Base-by-base conservation (phyloP, 2,329 filamentous ascomycete genomes). In the Pestalotiopsis sp. region DNA sequence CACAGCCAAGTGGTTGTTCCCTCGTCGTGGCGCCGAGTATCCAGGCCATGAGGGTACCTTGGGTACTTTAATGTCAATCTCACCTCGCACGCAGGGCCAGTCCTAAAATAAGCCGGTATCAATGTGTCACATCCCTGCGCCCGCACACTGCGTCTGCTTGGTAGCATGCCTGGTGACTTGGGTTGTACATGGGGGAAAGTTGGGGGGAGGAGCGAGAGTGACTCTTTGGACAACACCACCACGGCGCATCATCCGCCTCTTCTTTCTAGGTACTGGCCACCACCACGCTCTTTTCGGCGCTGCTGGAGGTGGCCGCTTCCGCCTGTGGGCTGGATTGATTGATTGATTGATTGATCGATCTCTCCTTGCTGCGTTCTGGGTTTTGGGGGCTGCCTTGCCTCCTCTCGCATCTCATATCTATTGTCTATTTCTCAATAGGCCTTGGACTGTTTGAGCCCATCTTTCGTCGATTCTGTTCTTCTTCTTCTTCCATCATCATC, bases 81-180 rank as follows among this genome's bases (percentile, higher is more conserved):
- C 20, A 56, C 39, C 27, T 63, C 31, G 27, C 66, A 67, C 66
- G 59, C 66, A 67, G 66, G 66, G 45, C 58, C 65, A 20, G 57
- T 57, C 67, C 67, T 38, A 66, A 69, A 66, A 69, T 69, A 66
- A 66, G 57, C 61, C 67, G 57, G 60, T 36, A 52, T 61, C 41
- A 65, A 45, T 27, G 62, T 52, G 61, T 56, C 63, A 60, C 31
- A 66, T 66, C 67, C 67, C 63, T 69, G 67, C 71, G 70, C 70
- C 74, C 75, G 71, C 75, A 74, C 73, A 73, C 75, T 72, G 72
- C 75, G 71, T 71, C 71, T 73, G 71, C 75, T 73, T 76, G 72
- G 76, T 77, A 74, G 76, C 75, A 74, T 61, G 64, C 36, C 58
- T 38, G 66, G 66, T 57, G 27, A 56, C 66, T 63, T 63, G 36